These are phyloP conservation scores for Russula compacta DNA, from an alignment of 768 basidiomycete genomes.

Conservation along the genomic window DNA sequence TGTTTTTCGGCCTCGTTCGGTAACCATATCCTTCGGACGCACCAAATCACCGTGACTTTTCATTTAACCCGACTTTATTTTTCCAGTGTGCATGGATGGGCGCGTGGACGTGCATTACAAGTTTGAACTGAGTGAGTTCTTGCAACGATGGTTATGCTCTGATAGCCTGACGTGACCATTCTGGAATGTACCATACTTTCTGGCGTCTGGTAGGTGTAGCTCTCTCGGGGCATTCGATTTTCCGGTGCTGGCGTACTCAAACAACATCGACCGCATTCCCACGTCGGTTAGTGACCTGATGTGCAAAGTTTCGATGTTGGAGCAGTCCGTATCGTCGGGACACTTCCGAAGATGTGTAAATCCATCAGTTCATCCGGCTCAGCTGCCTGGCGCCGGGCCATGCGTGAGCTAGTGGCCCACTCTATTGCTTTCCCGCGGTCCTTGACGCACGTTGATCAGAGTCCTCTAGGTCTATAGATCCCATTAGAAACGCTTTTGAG, in stretches of 20 bases:
- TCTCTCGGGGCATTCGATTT: neutral
- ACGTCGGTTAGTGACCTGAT: neutral
- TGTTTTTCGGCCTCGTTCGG: neutral
- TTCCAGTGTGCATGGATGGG: neutral
- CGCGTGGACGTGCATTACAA: neutral
- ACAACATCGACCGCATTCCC: neutral
- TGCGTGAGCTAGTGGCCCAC: constrained; percentile 1
- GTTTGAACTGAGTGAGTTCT: constrained; percentile 1
- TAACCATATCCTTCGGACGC: neutral
- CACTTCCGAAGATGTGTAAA: neutral
- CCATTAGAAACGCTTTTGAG: neutral
- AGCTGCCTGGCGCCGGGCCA: neutral
- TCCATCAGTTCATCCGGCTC: neutral
- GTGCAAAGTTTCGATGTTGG: neutral
- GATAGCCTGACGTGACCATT: neutral
- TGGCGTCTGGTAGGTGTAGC: neutral
- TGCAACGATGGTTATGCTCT: neutral
- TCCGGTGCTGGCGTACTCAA: neutral
- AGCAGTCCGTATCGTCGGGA: neutral
- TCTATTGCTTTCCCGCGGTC: neutral
- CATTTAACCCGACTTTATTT: neutral
- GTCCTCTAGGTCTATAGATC: neutral
- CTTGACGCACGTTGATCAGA: neutral
- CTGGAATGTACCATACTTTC: neutral
- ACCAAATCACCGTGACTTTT: constrained; percentile 3